phyloP scores from a whole-genome alignment of 192 early-diverging fungal genomes.

The Entomortierella lignicola region DNA sequence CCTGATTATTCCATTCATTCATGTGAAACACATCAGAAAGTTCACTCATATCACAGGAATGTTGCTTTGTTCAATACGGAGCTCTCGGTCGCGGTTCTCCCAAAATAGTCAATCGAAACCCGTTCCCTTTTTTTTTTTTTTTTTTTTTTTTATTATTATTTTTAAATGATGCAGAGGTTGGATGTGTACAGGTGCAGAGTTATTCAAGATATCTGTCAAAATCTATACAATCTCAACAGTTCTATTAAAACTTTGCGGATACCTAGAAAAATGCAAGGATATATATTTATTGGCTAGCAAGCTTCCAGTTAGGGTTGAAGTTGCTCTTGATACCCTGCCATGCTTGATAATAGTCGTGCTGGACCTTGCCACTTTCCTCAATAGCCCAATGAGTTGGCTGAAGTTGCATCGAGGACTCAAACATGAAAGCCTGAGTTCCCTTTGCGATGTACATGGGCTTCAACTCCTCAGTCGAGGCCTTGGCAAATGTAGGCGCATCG shows the following conservation, averaged over 20 bases:
- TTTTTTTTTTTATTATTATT: not conserved
- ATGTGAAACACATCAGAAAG: not conserved
- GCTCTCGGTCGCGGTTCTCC: slow-evolving; percentile 11
- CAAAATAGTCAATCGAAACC: slow-evolving; percentile 15
- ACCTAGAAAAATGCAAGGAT: not conserved
- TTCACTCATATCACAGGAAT: not conserved
- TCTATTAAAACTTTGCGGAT: not conserved
- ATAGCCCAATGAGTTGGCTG: slow-evolving; percentile 86
- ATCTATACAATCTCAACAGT: not conserved
- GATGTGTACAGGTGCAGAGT: not conserved
- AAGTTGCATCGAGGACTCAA: slow-evolving; percentile 88
- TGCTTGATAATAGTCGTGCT: slow-evolving; percentile 89
- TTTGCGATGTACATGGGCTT: slow-evolving; percentile 85
- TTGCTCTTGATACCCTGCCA: slow-evolving; percentile 74
- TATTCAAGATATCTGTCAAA: not conserved
- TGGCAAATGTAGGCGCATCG: slow-evolving; percentile 81
- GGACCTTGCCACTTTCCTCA: slow-evolving; percentile 74
- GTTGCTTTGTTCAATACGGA: not conserved
- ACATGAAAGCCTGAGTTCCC: slow-evolving; percentile 94
- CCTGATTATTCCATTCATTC: slow-evolving; percentile 5
- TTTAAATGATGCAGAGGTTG: not conserved
- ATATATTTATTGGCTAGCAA: slow-evolving; percentile 5
- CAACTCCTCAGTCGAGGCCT: slow-evolving; percentile 77
- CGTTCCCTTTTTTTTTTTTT: slow-evolving; percentile 3
- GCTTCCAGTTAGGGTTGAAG: slow-evolving; percentile 58